Evolutionary conservation across 1,139 yeast species (phyloP), one percentile per base, ranked within the genome.

Genomic region (Hanseniaspora uvarum): DNA sequence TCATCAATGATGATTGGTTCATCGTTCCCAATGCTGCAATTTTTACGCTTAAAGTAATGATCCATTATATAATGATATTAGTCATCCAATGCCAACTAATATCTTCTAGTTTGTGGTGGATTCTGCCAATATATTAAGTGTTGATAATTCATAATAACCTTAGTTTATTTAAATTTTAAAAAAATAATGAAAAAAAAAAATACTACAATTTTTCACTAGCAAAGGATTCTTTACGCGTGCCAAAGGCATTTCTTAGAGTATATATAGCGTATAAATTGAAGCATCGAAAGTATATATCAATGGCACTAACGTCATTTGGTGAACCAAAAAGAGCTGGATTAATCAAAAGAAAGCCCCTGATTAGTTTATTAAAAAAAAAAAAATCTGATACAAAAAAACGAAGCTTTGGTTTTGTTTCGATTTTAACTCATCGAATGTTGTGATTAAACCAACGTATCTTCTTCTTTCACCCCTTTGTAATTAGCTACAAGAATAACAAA

Each of bases 41-140:
- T 44, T 21, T 51, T 51, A 12, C 37, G 38, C 37, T 51, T 51
- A 26, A 45, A 51, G 37, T 38, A 52, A 14, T 40, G 23, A 45
- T 52, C 54, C 50, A 52, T 38, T 19, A 36, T 37, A 16, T 31
- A 33, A 19, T 12, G n/a, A 10, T n/a, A n/a, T n/a, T n/a, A n/a
- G n/a, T n/a, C n/a, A n/a, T n/a, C n/a, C n/a, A n/a, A n/a, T n/a
- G n/a, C n/a, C n/a, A n/a, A n/a, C n/a, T n/a, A n/a, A n/a, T n/a
- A n/a, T n/a, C n/a, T n/a, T n/a, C n/a, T n/a, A n/a, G n/a, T n/a
- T n/a, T n/a, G n/a, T n/a, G n/a, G n/a, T n/a, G n/a, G n/a, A n/a
- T n/a, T n/a, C n/a, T n/a, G n/a, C n/a, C n/a, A n/a, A n/a, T n/a
- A n/a, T n/a, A n/a, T n/a, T n/a, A n/a, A n/a, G n/a, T n/a, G n/a